These are phyloP conservation scores for Panicum virgatum DNA, from an alignment of 202 grass and related monocot species.

Conservation along the genomic window DNA sequence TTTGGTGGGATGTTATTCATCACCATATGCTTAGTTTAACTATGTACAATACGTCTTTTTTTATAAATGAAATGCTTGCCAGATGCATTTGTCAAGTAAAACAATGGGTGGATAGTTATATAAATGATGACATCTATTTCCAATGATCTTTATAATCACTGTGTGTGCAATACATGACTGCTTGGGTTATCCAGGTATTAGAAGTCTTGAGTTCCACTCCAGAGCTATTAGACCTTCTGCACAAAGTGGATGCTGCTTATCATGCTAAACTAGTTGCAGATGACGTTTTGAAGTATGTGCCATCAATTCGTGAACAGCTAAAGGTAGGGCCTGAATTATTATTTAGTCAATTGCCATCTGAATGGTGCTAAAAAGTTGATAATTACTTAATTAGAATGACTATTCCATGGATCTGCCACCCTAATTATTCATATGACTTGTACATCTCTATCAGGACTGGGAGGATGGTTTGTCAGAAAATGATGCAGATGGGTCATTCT, in stretches of 20 bases:
- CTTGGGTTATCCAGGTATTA: slow-evolving; percentile 31
- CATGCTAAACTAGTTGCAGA: slow-evolving; percentile 49
- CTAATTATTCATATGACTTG: slow-evolving; percentile 11
- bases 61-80: not conserved
- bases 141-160: not conserved
- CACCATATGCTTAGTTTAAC: not conserved
- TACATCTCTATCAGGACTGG: slow-evolving; percentile 70
- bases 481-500: slow-evolving; percentile 71
- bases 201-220: slow-evolving; percentile 54
- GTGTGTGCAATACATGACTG: slow-evolving; percentile 20
- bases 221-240: slow-evolving; percentile 65
- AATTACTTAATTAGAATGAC: not conserved
- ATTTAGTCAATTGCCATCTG: not conserved
- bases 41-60: not conserved
- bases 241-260: slow-evolving; percentile 57
- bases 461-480: slow-evolving; percentile 77
- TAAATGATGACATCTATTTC: not conserved
- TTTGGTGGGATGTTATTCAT: not conserved
- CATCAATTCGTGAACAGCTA: slow-evolving; percentile 68
- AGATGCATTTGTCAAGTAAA: not conserved
- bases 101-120: not conserved
- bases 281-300: slow-evolving; percentile 63
- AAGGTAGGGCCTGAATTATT: slow-evolving; percentile 26
- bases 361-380: not conserved
- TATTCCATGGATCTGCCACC: not conserved